Conservation (phyloP, 2,329 filamentous ascomycete species). For the Hypoxylon sp. region DNA sequence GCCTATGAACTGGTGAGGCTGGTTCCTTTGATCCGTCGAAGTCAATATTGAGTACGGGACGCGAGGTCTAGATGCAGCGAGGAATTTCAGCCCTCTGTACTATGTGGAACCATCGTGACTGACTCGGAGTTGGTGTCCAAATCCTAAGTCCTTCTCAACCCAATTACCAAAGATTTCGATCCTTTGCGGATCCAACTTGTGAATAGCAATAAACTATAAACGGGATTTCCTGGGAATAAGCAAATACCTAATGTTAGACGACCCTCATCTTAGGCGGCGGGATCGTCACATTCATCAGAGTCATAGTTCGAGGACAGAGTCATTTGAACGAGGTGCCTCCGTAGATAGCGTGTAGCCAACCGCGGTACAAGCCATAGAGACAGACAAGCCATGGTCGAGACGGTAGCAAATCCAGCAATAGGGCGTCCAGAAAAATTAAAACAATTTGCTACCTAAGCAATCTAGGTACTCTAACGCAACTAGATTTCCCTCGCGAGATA, state of each 20-base stretch:
- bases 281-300: not conserved
- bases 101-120: constrained; percentile 2
- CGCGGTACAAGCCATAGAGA: not conserved
- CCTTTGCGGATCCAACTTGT: not conserved
- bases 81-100: not conserved
- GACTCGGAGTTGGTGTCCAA: constrained; percentile 5
- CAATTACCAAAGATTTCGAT: not conserved
- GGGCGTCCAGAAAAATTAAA: not conserved
- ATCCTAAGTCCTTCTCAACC: not conserved
- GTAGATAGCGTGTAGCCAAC: not conserved
- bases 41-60: not conserved
- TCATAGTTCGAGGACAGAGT: not conserved
- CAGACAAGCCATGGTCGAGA: not conserved
- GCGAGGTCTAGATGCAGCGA: constrained; percentile 9
- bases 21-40: not conserved
- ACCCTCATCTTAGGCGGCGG: not conserved
- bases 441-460: not conserved
- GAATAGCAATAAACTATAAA: not conserved
- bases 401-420: constrained; percentile 19
- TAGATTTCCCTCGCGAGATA: constrained; percentile 5
- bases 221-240: not conserved
- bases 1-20: constrained; percentile 1
- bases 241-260: too few species aligned
- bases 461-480: constrained; percentile 9
- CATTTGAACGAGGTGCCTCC: not conserved